Evolutionary conservation across 2,329 filamentous ascomycete species (phyloP), one percentile per base, ranked within the genome.

Genomic region (Pseudopyrenochaeta lycopersici): DNA sequence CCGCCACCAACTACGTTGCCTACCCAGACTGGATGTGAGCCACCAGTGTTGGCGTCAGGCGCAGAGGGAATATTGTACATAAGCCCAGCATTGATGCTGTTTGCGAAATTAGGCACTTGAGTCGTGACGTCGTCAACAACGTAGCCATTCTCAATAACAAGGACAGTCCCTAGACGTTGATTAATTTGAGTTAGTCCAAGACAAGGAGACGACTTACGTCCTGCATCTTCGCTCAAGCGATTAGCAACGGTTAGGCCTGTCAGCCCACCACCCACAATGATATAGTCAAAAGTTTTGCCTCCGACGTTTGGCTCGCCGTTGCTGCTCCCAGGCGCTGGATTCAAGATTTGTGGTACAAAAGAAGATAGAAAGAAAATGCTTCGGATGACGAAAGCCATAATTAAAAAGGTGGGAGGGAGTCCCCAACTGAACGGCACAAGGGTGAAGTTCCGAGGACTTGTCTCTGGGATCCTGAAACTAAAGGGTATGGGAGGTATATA

Each of bases 1-100:
- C 72, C 70, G 1, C 76, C 76, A 3, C 76, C 76, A 2, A 78
- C 67, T 1, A 72, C 68, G 9, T 67, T 65, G 6, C 60, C 60
- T 1, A 68, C 63, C 33, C 48, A 63, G 1, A 66, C 61, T 14
- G 60, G 56, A 30, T 56, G 58, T 4, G 53, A 53, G 12, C 56
- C 49, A 2, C 56, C 56, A 20, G 58, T 56, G 11, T 59, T 60
- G 14, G 42, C 55, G 33, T 66, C 58, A 7, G 64, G 60, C 12
- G 58, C 66, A 4, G 64, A 70, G 9, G 54, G 53, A 21, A 71
- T 70, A 31, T 64, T 52, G 35, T 72, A 71, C 58, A 67, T 62
- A 33, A 64, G 43, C 4, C 38, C 51, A 2, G 49, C 50, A 38
- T 72, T 68, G 48, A 70, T 62, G 49, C 20, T 40, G 23, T 66